Percentiles rank a stretch among this genome's conserved stretches.
Evolutionary conservation across 1,139 yeast species (phyloP).

Genomic region (Sugiyamaella novakii): DNA sequence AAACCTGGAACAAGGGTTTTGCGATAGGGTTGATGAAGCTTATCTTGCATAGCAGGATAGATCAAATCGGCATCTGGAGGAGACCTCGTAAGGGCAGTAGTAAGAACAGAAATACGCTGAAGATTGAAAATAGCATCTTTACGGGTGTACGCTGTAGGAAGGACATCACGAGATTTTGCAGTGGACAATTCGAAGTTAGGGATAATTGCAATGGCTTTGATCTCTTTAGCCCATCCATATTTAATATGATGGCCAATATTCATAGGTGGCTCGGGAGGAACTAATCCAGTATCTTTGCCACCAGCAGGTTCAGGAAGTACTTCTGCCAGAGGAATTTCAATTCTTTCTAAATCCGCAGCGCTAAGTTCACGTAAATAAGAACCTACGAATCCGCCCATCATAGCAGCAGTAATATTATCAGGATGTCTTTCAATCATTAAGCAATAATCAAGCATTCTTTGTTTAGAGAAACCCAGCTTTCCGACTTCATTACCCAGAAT

Average conservation of each 20-base stretch:
- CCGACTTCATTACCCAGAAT: conserved; percentile 86
- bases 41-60: conserved; percentile 95
- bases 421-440: conserved; percentile 98
- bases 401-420: conserved; percentile 96
- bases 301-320: conserved; percentile 80
- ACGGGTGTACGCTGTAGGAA: conserved; percentile 78
- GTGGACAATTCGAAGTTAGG: conserved; percentile 95
- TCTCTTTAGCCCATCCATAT: conserved; percentile 78
- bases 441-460: conserved; percentile 88
- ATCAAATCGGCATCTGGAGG: conserved; percentile 83
- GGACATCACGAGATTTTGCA: conserved; percentile 83
- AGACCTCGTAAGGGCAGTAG: conserved; percentile 79
- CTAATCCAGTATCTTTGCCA: conserved; percentile 62
- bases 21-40: conserved; percentile 94
- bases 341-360: conserved; percentile 67
- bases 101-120: conserved; percentile 71
- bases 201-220: conserved; percentile 86
- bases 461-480: conserved; percentile 67
- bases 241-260: conserved; percentile 87
- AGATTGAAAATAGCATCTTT: conserved; percentile 86
- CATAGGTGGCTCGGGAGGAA: conserved; percentile 81
- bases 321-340: conserved; percentile 80
- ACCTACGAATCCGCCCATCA: conserved; percentile 99
- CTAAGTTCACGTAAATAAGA: conserved; percentile 82
- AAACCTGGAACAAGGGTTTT: conserved; percentile 89